Base-by-base conservation (phyloP, 345 rosid species). In the Abelmoschus esculentus region DNA sequence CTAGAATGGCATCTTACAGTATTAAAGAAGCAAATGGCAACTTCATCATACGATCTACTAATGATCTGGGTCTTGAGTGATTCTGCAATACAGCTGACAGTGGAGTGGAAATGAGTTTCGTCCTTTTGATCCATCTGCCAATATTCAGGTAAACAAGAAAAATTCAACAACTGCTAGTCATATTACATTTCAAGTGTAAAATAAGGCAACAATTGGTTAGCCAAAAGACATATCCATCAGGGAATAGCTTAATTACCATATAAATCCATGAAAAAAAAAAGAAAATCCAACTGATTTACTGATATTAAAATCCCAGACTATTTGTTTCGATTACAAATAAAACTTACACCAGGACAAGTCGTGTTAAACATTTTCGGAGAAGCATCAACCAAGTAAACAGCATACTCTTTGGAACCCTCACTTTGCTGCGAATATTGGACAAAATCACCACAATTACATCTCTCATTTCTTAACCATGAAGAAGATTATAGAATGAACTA, bases 21-120 rank as follows among this genome's bases (percentile, higher is more conserved):
- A 85, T 91, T 95, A 69, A 88, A 91, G 85, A 95, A 95, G 80
- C 91, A 88, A 58, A 95, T 82, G 0, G 99, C 90, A 36, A 95
- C 88, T 80, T 95, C 97, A 72, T 95, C 96, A 57, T 84, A 82
- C 3, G 93, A 85, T 53, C 89, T 82, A 75, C 79, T 90, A 70
- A 95, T 84, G 52, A 95, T 95, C 69, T 86, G 96, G 54, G 90
- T 70, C 90, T 90, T 91, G 78, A 95, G 78, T 44, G 96, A 78
- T 72, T 87, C 87, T 32, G 80, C 81, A 65, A 95, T 82, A 78
- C 90, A 91, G 67, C 86, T 87, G 64, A 88, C 77, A 59, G 91
- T 86, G 70, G 83, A 52, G 63, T 85, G 90, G 80, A 95, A 90
- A 82, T 88, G 93, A 71, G 80, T 81, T 73, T 85, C 98, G 53